Evolutionary conservation across 2,329 filamentous ascomycete genomes (phyloP), one percentile per base, ranked within the genome.

Genomic region (Alternaria consortialis): DNA sequence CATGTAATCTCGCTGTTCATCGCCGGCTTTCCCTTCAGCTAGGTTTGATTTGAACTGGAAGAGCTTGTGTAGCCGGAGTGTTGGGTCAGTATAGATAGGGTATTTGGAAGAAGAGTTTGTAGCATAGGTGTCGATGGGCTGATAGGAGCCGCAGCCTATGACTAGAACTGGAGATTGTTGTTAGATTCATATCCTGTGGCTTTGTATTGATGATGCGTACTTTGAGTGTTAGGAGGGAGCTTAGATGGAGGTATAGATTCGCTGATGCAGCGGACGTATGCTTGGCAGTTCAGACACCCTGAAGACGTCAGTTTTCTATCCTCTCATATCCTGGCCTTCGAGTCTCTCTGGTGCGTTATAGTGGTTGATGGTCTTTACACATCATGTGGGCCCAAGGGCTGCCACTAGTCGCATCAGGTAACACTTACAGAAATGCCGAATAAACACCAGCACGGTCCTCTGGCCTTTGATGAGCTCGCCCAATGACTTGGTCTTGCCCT

Each of bases 221-320:
- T 63, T 48, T 70, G 69, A 4, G 65, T 70, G 32, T 63, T 60
- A 1, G 55, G 3, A n/a, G 69, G 67, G 3, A 73, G 52, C 3
- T 60, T 66, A 4, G 62, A 65, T 2, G 65, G 69, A 13, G 70
- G 69, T 13, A 73, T 61, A 4, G 62, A 56, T 15, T 66, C 58
- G 53, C 66, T 68, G 12, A 73, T 63, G 15, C 48, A 55, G 5
- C 66, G 62, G 8, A 73, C 63, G 27, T 71, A 73, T 2, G 64
- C 67, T 61, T 71, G 67, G 39, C 70, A 73, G 29, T 70, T 73
- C n/a, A 69, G 29, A 34, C 70, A 73, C 69, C 70, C 70, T 71
- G 29, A 6, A 15, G 32, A 34, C 7, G n/a, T 47, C 47, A 50
- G 42, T 48, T 17, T 6, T 4, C 25, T 29, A 25, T 25, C 13